Percentiles rank a stretch among this genome's conserved stretches.
Conservation (phyloP, 176 grass and related monocot species). For the Puya raimondii region DNA sequence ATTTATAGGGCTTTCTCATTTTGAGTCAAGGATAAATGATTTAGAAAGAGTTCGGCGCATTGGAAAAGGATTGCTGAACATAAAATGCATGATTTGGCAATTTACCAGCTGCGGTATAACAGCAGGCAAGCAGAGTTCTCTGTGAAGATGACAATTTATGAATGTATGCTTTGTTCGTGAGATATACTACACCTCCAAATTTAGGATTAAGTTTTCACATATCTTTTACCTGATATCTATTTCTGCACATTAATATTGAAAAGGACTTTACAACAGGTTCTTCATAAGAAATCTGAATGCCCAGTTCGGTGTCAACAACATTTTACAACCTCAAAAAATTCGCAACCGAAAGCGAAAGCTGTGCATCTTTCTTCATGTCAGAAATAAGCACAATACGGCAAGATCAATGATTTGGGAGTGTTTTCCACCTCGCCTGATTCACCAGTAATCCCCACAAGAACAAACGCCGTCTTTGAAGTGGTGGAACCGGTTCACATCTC, state of each 20-base stretch:
- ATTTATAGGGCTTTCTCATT: slow-evolving; percentile 34
- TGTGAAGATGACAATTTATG: background rate
- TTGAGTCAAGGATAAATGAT: slow-evolving; percentile 51
- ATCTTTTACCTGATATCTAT: background rate
- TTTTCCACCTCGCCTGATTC: background rate
- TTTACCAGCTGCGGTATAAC: background rate
- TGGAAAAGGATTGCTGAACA: background rate
- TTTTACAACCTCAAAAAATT: background rate
- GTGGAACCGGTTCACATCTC: slow-evolving; percentile 83
- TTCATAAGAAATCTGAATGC: background rate
- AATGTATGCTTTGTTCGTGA: background rate
- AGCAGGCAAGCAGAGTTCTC: background rate
- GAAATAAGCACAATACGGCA: background rate
- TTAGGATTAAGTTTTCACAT: too few relatives aligned
- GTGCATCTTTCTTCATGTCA: background rate
- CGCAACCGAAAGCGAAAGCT: background rate
- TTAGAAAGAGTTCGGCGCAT: background rate
- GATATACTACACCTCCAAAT: background rate
- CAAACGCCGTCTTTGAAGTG: slow-evolving; percentile 69
- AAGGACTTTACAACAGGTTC: background rate
- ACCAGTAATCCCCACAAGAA: slow-evolving; percentile 83
- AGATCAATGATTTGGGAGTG: background rate
- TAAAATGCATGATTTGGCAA: background rate
- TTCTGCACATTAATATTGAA: background rate
- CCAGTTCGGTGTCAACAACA: background rate